Evolutionary conservation across 2,329 filamentous ascomycete species (phyloP), one percentile per base, ranked within the genome.

Genomic region (Tothia fuscella): DNA sequence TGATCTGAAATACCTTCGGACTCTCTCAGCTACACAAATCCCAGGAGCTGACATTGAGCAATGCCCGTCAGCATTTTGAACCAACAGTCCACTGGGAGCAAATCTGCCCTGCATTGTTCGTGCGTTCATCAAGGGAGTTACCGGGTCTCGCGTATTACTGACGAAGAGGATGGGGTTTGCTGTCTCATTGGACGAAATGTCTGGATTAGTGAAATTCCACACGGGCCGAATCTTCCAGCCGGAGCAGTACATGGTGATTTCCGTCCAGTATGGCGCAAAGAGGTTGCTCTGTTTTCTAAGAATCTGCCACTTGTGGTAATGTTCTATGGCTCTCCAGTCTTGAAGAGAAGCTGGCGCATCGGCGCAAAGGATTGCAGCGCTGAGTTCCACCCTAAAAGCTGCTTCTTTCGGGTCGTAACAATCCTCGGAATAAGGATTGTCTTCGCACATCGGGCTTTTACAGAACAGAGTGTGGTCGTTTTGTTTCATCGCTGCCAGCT

Each of bases 1-100:
- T 0, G 50, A 53, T 42, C 62, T 60, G 37, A 67, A 66, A 46
- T 67, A 68, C 3, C 45, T 38, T 6, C 52, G 50, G 13, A 66
- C 51, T 25, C 48, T 45, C 3, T 38, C 42, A 3, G 58, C 49
- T 1, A 57, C 59, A 44, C 65, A 68, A 6, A 47, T 33, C 1
- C 58, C 61, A 1, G 58, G 56, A 0, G 49, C 48, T 2, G 59
- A 54, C 5, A 62, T 45, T 0, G 61, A 57, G 24, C 70, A 74
- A 46, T 78, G 74, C 66, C 58, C 58, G 4, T 50, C 48, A 6
- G 51, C 51, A 33, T 61, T 50, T 38, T 60, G 57, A 20, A 63
- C 53, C 3, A 74, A 52, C 53, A 51, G 43, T 51, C 54, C 1
- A 42, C 43, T 9, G 46, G 51, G 17, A 7, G 20, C 25, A 26